These are phyloP conservation scores for Phyllachora maydis DNA, from an alignment of 2,329 filamentous ascomycete genomes.

Conservation along the genomic window DNA sequence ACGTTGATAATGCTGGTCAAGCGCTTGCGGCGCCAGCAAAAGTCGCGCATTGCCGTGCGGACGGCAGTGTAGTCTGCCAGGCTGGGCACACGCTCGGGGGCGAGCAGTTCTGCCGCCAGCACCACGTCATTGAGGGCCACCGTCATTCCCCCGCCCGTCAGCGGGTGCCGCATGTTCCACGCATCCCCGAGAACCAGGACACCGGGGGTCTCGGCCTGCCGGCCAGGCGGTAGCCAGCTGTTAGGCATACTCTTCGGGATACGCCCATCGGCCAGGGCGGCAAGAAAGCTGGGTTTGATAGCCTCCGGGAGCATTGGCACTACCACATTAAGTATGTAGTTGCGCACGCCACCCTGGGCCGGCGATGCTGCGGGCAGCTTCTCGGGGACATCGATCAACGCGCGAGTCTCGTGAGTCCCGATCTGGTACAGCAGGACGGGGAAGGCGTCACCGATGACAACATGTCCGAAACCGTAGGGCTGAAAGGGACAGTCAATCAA, in stretches of 20 bases:
- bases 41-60: slow-evolving; percentile 43
- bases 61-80: slow-evolving; percentile 50
- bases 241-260: slow-evolving; percentile 83
- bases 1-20: slow-evolving; percentile 87
- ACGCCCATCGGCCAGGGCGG: slow-evolving; percentile 57
- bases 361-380: slow-evolving; percentile 53
- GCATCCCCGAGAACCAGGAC: slow-evolving; percentile 79
- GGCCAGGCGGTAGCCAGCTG: slow-evolving; percentile 60
- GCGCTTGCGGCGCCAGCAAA: slow-evolving; percentile 77
- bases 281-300: slow-evolving; percentile 53
- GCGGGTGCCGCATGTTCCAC: slow-evolving; percentile 97
- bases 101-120: slow-evolving; percentile 52
- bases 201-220: slow-evolving; percentile 38
- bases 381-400: slow-evolving; percentile 71
- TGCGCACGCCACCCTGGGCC: slow-evolving; percentile 63
- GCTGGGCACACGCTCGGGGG: slow-evolving; percentile 44
- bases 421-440: slow-evolving; percentile 94
- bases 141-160: slow-evolving; percentile 96
- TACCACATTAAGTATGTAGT: slow-evolving; percentile 58
- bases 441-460: slow-evolving; percentile 55
- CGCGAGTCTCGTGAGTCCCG: slow-evolving; percentile 80
- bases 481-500: slow-evolving; percentile 74
- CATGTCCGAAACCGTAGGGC: slow-evolving; percentile 58
- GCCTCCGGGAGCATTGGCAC: slow-evolving; percentile 54
- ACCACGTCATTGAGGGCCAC: slow-evolving; percentile 89